Base-by-base conservation (phyloP, 441 rosid species). In the Populus tomentosa region DNA sequence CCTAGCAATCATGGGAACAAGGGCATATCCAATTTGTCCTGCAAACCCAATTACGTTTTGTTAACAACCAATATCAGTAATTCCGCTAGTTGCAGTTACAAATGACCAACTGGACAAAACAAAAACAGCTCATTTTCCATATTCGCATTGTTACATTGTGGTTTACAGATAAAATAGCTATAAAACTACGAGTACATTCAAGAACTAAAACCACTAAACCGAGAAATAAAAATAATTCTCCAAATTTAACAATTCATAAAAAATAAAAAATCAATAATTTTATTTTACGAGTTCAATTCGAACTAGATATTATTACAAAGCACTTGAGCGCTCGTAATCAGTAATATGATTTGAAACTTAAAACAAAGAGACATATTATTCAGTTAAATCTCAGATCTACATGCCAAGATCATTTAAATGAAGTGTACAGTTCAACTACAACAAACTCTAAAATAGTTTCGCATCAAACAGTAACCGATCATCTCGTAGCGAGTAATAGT, bases 1-100 rank as follows among this genome's bases (percentile, higher is more conserved):
- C 80, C 97, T 86, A 13, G 97, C 99, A 86, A 95, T 88, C 97
- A 93, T 93, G 68, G 99, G 99, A 0, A 93, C 97, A 50, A 95
- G 97, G 2, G 97, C 97, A 80, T 93, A 95, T 80, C 98, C 97
- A 36, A 95, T 95, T 94, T 95, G 95, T 36, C 99, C 98, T 95
- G 89, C 85, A 33, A 56, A 78, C 71, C 36, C 13, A 78, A 78
- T 33, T 73, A 77, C 20, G 59, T 4, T 46, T 50, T 14, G 6
- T 14, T 50, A 50, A 50, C 20, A 50, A 50, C 20, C 56, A 50
- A 50, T 50, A 50, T 50, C 56, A 14, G 18, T 50, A 50, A 50
- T 14, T 14, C 56, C 18, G 56, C 56, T 1, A 14, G 56, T 5
- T 50, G 1, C 56, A 5, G 59, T 16, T 50, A 46, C 59, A 50